Base-by-base conservation (phyloP, 164 flowering plant genomes). In the Kingdonia uniflora region DNA sequence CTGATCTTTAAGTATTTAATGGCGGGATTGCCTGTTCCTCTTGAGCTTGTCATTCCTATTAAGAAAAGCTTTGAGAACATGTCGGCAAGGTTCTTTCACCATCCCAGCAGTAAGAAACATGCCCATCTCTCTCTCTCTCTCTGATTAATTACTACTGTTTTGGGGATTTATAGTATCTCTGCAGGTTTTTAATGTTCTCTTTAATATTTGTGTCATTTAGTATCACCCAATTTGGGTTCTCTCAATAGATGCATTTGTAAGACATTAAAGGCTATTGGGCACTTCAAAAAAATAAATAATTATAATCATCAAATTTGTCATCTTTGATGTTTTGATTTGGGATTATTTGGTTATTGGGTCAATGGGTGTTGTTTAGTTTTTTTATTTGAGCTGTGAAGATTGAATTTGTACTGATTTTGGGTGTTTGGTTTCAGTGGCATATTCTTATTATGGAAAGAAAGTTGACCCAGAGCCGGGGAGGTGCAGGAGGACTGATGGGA, bases 401-500 rank as follows among this genome's bases (percentile, higher is more conserved):
- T 16, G 37, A 5, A 19, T 24, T 12, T 25, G 13, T 40, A 19
- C 12, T 14, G 29, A 2, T 6, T 40, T 25, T 33, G 42, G 15
- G 8, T 44, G 26, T 24, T 23, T 68, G 49, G 58, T 56, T 73
- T 68, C 78, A 82, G 89, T 78, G 77, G 75, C 77, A 25, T 79
- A 73, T 68, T 74, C 85, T 49, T 76, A 75, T 59, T 72, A 79
- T 58, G 89, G 89, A 68, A 82, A 78, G 70, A 80, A 78, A 68
- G 69, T 69, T 22, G 89, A 80, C 65, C 81, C 84, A 1, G 89
- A 80, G 70, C 85, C 89, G 0, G 85, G 89, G 19, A 68, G 89
- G 61, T 82, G 85, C 59, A 64, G 81, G 71, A 78, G 89, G 67
- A 82, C 85, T 2, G 85, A 80, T 26, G 89, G 89, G 25, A 82